Conservation (phyloP, 192 early-diverging fungal species). For the Endogone sp. region DNA sequence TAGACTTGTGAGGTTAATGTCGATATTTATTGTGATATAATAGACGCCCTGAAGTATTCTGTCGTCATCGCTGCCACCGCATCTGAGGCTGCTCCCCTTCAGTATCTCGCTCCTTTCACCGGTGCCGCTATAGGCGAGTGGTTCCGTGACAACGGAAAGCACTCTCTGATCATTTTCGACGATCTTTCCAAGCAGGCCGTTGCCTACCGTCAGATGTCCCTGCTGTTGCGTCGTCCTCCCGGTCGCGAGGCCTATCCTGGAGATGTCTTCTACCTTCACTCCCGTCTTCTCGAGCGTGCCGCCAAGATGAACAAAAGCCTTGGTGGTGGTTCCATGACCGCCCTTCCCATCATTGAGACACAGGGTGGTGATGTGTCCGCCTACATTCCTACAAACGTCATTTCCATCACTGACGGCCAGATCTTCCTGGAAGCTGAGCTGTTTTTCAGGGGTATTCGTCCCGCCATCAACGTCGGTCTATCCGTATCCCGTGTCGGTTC, state of each 20-base stretch:
- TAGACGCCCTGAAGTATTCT: conserved; percentile 96
- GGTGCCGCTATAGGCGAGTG: conserved; percentile 98
- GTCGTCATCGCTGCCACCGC: conserved; percentile 98
- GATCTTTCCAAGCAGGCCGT: conserved; percentile 99
- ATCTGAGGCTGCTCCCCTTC: conserved; percentile 97
- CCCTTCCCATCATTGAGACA: conserved; percentile 99
- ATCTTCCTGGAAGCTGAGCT: conserved; percentile 99
- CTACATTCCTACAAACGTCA: conserved; percentile 99
- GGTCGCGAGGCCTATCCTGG: conserved; percentile 99
- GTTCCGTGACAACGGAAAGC: conserved; percentile 99
- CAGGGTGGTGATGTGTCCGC: conserved; percentile 99
- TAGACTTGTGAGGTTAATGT: too few relatives aligned
- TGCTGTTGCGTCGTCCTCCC: conserved; percentile 98
- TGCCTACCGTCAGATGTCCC: conserved; percentile 99
- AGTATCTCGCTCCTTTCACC: conserved; percentile 98
- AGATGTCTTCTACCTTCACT: conserved; percentile 99
- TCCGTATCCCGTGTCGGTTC: conserved; percentile 99
- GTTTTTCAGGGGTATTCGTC: conserved; percentile 99
- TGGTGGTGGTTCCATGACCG: conserved; percentile 97
- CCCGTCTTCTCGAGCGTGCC: conserved; percentile 97
- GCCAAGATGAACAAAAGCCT: conserved; percentile 98
- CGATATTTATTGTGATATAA: conserved; percentile 1
- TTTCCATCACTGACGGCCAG: conserved; percentile 99
- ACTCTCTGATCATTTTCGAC: conserved; percentile 98
- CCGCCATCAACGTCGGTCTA: conserved; percentile 99